Evolutionary conservation across 2,329 filamentous ascomycete species (phyloP).

Genomic region (Pseudopithomyces chartarum): DNA sequence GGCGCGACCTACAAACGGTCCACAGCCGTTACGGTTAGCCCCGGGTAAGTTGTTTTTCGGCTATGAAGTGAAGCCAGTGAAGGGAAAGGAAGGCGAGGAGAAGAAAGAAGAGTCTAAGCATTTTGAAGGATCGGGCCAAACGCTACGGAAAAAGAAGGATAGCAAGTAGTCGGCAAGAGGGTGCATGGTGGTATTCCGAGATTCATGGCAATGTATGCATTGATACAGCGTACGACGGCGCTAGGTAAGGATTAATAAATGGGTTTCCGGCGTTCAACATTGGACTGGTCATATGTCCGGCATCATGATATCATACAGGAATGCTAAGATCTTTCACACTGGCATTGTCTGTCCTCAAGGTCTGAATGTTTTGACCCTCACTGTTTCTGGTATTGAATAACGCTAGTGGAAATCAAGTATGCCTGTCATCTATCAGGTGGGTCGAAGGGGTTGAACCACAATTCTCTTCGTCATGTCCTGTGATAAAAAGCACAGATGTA

Average conservation of each 20-base stretch:
- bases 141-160: conserved; percentile 75
- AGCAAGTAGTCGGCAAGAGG: conserved; percentile 36
- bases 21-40: conserved; percentile 81
- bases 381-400: too few relatives aligned
- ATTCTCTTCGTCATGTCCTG: too few relatives aligned
- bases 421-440: too few relatives aligned
- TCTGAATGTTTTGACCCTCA: too few relatives aligned
- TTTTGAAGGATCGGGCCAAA: conserved; percentile 86
- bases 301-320: background rate
- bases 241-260: conserved; percentile 14
- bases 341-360: too few relatives aligned
- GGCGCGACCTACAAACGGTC: conserved; percentile 69
- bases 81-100: conserved; percentile 73
- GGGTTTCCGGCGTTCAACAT: conserved; percentile 25
- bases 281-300: background rate
- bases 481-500: too few relatives aligned
- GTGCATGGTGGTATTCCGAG: background rate
- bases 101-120: conserved; percentile 65
- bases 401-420: too few relatives aligned
- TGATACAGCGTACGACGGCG: conserved; percentile 31
- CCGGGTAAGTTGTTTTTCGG: conserved; percentile 96
- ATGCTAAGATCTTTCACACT: background rate
- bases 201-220: conserved; percentile 4
- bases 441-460: too few relatives aligned
- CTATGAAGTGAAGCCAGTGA: conserved; percentile 88